These are phyloP conservation scores for Clohesyomyces aquaticus DNA, from an alignment of 495 filamentous ascomycete species.

Conservation along the genomic window DNA sequence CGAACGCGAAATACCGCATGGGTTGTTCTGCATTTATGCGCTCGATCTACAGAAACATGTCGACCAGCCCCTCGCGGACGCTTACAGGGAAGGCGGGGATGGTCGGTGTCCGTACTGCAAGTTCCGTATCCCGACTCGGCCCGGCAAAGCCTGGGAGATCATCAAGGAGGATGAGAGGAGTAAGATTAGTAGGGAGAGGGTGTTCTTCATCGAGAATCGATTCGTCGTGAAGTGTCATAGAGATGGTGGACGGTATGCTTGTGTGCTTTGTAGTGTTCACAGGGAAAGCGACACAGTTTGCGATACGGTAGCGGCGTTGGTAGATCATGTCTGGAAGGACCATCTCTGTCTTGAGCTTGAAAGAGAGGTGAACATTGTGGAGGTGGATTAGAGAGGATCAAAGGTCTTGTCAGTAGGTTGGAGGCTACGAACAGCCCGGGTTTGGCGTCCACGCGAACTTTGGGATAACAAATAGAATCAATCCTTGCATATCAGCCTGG, in stretches of 20 bases:
- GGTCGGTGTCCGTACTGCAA: conserved; percentile 30
- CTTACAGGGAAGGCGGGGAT: conserved; percentile 22
- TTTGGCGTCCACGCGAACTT: not conserved
- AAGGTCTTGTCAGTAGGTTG: not conserved
- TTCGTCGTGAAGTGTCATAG: conserved; percentile 34
- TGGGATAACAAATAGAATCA: not conserved
- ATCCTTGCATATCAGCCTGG: not conserved
- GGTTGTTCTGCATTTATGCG: conserved; percentile 30
- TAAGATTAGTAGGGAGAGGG: not conserved
- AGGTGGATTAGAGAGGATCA: conserved; percentile 6
- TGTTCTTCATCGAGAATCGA: conserved; percentile 21
- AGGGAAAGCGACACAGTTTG: conserved; percentile 29
- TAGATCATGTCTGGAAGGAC: conserved; percentile 35
- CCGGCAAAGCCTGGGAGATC: conserved; percentile 25
- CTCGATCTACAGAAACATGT: conserved; percentile 25
- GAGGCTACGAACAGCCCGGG: not conserved
- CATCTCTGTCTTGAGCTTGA: conserved; percentile 20
- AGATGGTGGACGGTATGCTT: conserved; percentile 31
- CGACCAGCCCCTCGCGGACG: conserved; percentile 24
- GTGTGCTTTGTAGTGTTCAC: conserved; percentile 21
- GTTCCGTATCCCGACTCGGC: conserved; percentile 13
- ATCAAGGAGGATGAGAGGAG: conserved; percentile 20
- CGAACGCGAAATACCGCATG: conserved; percentile 4
- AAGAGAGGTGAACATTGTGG: conserved; percentile 26
- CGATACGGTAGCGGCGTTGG: conserved; percentile 11